phyloP scores from a whole-genome alignment of 2,329 filamentous ascomycete genomes.

The Fusarium sp. region DNA sequence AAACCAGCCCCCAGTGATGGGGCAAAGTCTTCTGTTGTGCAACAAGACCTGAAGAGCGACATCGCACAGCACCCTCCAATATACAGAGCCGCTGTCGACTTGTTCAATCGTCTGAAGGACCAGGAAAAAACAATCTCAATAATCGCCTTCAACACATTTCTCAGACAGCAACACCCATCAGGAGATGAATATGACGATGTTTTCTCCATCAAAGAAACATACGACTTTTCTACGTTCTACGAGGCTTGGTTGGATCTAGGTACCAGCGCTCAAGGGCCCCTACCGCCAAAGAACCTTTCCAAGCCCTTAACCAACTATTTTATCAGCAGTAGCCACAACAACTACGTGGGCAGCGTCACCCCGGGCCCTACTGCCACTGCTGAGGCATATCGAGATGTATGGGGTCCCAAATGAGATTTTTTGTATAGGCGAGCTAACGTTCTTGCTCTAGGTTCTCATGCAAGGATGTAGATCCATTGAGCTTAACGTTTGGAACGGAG shows the following conservation, averaged over 20 bases:
- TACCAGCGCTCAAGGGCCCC: neutral
- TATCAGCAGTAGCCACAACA: conserved; percentile 95
- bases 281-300: conserved; percentile 62
- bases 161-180: neutral
- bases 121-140: neutral
- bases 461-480: conserved; percentile 90
- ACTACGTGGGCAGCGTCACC: conserved; percentile 62
- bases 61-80: neutral
- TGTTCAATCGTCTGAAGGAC: neutral
- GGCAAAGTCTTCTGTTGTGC: neutral
- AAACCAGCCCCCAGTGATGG: neutral
- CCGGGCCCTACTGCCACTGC: conserved; percentile 63
- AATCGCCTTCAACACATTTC: neutral
- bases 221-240: neutral
- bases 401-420: fast-evolving
- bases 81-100: neutral
- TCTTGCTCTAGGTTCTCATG: conserved; percentile 61
- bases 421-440: neutral
- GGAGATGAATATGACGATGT: neutral
- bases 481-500: conserved; percentile 93
- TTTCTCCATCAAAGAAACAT: neutral
- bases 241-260: neutral
- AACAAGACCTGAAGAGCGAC: neutral
- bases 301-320: conserved; percentile 88
- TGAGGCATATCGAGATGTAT: conserved; percentile 78